Conservation (phyloP, 768 basidiomycete species). For the Sarcomyxa edulis region DNA sequence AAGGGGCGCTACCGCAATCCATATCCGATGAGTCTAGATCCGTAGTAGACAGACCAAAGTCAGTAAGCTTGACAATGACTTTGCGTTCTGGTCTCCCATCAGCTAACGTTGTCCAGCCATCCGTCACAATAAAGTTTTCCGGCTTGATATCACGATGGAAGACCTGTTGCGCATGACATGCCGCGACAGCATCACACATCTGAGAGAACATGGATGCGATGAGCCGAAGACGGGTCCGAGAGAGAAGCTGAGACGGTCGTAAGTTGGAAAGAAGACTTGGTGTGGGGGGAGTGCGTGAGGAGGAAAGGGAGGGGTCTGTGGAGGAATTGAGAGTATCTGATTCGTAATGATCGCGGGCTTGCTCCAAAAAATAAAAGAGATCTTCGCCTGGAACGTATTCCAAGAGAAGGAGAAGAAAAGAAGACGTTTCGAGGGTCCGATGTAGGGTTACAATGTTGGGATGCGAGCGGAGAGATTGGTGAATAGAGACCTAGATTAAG, state of each 20-base stretch:
- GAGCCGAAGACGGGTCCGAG: conserved; percentile 81
- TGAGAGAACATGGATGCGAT: conserved; percentile 97
- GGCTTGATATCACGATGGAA: conserved; percentile 99
- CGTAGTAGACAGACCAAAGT: conserved; percentile 92
- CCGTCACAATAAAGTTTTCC: conserved; percentile 95
- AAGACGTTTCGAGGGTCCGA: conserved; percentile 86
- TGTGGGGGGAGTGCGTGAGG: conserved; percentile 82
- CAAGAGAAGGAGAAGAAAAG: conserved; percentile 87
- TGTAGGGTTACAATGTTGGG: conserved; percentile 94
- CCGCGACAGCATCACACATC: conserved; percentile 97
- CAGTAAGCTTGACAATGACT: conserved; percentile 93
- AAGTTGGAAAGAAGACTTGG: conserved; percentile 86
- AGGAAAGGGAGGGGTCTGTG: conserved; percentile 33
- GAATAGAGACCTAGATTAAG: conserved; percentile 73
- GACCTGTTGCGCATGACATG: conserved; percentile 87
- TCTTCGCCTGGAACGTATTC: conserved; percentile 98
- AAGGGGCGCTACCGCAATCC: conserved; percentile 97
- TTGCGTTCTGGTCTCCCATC: conserved; percentile 68
- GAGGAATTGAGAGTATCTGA: conserved; percentile 36
- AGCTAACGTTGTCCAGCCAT: conserved; percentile 55
- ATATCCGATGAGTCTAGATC: conserved; percentile 90
- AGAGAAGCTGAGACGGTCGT: conserved; percentile 76
- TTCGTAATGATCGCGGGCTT: conserved; percentile 84
- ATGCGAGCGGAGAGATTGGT: conserved; percentile 86
- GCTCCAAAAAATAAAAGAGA: conserved; percentile 97